Evolutionary conservation across 345 rosid genomes (phyloP).

Genomic region (Schrenkiella parvula): DNA sequence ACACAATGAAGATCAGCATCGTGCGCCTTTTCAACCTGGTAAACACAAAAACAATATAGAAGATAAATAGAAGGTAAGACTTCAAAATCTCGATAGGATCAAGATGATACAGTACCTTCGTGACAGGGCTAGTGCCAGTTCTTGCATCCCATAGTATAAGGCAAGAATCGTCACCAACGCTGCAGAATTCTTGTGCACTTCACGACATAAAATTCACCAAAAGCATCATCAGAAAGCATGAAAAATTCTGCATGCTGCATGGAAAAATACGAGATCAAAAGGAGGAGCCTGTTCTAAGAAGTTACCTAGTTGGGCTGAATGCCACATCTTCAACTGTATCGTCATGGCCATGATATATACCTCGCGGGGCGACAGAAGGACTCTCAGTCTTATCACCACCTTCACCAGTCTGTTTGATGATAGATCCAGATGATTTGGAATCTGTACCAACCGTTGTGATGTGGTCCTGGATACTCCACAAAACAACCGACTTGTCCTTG

Average conservation of each 20-base stretch:
- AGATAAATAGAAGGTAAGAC: conserved; percentile 34
- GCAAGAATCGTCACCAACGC: conserved; percentile 99
- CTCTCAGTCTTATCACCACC: conserved; percentile 66
- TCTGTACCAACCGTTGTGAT: conserved; percentile 65
- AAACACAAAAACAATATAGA: conserved; percentile 1
- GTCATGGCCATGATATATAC: conserved; percentile 82
- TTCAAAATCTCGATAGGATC: conserved; percentile 50
- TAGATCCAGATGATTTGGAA: conserved; percentile 67
- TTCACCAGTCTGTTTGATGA: conserved; percentile 68
- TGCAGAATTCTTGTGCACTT: conserved; percentile 96
- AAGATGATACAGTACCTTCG: conserved; percentile 50
- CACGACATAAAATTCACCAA: conserved; percentile 30
- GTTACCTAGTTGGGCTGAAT: conserved; percentile 93
- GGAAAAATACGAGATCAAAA: conserved; percentile 30
- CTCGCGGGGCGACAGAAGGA: conserved; percentile 91
- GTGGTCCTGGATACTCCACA: conserved; percentile 99
- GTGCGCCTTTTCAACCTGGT: conserved; percentile 92
- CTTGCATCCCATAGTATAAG: conserved; percentile 99
- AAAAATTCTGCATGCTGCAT: conserved; percentile 37
- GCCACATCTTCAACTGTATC: conserved; percentile 99
- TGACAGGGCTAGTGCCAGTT: conserved; percentile 67
- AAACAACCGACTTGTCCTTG: conserved; percentile 88
- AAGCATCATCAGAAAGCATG: conserved; percentile 35
- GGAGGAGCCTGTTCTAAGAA: not conserved
- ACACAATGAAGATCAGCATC: conserved; percentile 97